Conservation (phyloP, 352 stramenopile species). For the Saprolegnia parasitica region DNA sequence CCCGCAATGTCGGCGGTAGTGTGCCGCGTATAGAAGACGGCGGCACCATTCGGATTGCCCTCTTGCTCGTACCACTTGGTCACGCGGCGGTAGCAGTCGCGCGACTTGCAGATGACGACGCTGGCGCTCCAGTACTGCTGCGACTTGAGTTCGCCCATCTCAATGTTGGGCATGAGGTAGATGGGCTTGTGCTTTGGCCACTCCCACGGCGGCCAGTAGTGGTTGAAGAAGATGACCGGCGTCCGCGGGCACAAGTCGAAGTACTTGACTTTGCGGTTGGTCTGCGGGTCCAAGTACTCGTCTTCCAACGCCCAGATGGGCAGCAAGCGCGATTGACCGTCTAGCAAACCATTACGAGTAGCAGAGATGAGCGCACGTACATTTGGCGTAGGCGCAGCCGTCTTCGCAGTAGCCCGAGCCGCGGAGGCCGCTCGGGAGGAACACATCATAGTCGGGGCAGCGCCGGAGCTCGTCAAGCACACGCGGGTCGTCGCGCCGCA, state of each 20-base stretch:
- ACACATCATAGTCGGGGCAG: too few species aligned
- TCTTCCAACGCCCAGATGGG: conserved; percentile 45
- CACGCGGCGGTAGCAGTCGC: conserved; percentile 39
- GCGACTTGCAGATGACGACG: conserved; percentile 56
- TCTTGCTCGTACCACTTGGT: conserved; percentile 36
- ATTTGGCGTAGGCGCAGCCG: too few species aligned
- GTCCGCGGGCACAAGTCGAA: conserved; percentile 14
- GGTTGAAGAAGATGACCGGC: too few species aligned
- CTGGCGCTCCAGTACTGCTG: conserved; percentile 46
- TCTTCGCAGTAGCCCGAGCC: too few species aligned
- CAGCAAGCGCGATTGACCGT: too few species aligned
- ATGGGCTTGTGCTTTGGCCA: conserved; percentile 29
- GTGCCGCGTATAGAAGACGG: conserved; percentile 14
- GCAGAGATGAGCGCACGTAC: too few species aligned
- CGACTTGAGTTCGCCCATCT: conserved; percentile 49
- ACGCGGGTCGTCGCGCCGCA: too few species aligned
- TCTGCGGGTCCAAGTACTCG: too few species aligned
- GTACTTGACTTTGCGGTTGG: too few species aligned
- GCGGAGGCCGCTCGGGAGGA: too few species aligned
- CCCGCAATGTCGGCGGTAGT: conserved; percentile 30
- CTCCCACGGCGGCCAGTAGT: not conserved
- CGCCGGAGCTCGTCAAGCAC: too few species aligned
- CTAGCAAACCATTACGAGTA: too few species aligned
- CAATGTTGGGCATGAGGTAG: conserved; percentile 34
- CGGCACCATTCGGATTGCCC: conserved; percentile 9